phyloP scores from a whole-genome alignment of 2,329 filamentous ascomycete species.

The Aspergillus floridensis region DNA sequence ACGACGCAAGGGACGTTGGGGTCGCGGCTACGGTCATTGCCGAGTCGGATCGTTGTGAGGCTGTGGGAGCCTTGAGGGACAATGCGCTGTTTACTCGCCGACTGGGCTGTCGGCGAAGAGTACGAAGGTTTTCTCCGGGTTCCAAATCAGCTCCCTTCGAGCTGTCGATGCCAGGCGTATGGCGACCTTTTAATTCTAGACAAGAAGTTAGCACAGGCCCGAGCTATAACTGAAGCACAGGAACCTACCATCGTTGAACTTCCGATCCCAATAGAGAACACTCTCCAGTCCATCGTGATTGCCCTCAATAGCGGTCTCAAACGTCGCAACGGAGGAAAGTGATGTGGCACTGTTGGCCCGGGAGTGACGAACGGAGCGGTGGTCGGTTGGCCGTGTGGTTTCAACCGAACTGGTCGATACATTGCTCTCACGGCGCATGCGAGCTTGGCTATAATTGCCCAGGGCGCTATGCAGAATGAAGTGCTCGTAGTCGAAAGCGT shows the following conservation, averaged over 20 bases:
- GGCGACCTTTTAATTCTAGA: constrained; percentile 28
- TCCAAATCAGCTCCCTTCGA: constrained; percentile 18
- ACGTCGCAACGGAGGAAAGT: constrained; percentile 59
- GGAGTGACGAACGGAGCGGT: constrained; percentile 33
- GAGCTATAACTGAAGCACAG: background rate
- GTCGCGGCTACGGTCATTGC: constrained; percentile 30
- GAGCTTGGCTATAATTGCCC: constrained; percentile 55
- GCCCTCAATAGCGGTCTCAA: constrained; percentile 62
- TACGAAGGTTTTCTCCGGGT: constrained; percentile 25
- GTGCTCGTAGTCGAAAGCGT: constrained; percentile 94
- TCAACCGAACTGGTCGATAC: constrained; percentile 50
- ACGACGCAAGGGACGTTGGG: constrained; percentile 31
- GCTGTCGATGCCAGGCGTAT: constrained; percentile 16
- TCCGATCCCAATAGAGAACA: constrained; percentile 40
- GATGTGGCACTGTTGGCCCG: constrained; percentile 60
- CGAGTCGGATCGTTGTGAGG: constrained; percentile 26
- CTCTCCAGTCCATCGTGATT: constrained; percentile 42
- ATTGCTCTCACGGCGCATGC: constrained; percentile 33
- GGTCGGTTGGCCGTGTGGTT: constrained; percentile 44
- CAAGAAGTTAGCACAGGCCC: background rate
- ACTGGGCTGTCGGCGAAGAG: constrained; percentile 15
- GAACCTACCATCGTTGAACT: constrained; percentile 34
- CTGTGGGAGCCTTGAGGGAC: constrained; percentile 24
- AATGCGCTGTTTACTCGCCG: background rate
- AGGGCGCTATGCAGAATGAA: constrained; percentile 93